These are phyloP conservation scores for Coemansia sp. DNA, from an alignment of 192 early-diverging fungal genomes.

Conservation along the genomic window DNA sequence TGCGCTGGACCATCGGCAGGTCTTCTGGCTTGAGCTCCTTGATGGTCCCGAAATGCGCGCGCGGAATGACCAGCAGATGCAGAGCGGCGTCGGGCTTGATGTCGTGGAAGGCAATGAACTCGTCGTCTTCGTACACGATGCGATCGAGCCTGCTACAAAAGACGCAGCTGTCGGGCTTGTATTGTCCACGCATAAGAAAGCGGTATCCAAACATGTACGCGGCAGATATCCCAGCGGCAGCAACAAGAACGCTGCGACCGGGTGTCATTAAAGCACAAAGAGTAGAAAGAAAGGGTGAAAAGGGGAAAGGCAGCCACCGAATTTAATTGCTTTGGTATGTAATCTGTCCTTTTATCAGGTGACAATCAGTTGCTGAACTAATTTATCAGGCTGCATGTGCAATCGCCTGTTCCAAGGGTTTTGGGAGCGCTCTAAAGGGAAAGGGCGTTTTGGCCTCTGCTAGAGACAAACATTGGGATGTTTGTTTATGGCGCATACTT, in stretches of 20 bases:
- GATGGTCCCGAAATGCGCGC: constrained; percentile 39
- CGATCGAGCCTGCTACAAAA: constrained; percentile 39
- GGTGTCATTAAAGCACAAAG: constrained; percentile 13
- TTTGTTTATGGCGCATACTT: background rate
- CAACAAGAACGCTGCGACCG: constrained; percentile 3
- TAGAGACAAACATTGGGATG: background rate
- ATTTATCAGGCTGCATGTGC: background rate
- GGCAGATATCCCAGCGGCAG: constrained; percentile 8
- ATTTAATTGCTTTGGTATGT: too few relatives aligned
- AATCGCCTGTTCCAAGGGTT: background rate
- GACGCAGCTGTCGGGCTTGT: constrained; percentile 33
- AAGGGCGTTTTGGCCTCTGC: too few relatives aligned
- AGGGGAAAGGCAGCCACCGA: background rate
- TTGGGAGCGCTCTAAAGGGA: too few relatives aligned
- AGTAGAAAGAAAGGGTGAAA: background rate
- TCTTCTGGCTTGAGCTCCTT: constrained; percentile 29
- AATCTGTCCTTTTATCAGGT: background rate
- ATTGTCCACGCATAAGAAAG: constrained; percentile 39
- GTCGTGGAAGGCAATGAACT: constrained; percentile 45
- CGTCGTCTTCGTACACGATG: constrained; percentile 38
- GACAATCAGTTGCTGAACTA: background rate
- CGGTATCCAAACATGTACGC: constrained; percentile 12
- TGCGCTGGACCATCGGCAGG: constrained; percentile 35
- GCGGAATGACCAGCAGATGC: constrained; percentile 45
- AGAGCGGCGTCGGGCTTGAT: constrained; percentile 43